A percentile compares a stretch with the other conserved stretches of the same genome.
phyloP scores from a whole-genome alignment of 306 rosid genomes.

The Alnus rubra region DNA sequence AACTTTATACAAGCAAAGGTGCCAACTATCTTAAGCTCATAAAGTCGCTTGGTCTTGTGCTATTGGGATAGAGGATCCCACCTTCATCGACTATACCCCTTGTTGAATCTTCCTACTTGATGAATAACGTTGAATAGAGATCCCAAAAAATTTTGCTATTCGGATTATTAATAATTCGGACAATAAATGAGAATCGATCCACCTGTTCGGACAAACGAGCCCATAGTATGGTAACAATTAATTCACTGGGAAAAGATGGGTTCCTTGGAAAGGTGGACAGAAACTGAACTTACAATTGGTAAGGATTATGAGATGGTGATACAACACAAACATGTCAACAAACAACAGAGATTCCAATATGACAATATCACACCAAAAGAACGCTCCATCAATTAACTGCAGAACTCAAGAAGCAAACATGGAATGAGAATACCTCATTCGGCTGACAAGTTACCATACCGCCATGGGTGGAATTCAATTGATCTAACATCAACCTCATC shows the following conservation, averaged over 20 bases:
- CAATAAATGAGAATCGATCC: too few species aligned
- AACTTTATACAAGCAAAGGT: background rate
- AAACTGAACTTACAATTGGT: conserved; percentile 22
- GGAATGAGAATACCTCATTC: conserved; percentile 41
- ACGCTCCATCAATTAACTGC: conserved; percentile 27
- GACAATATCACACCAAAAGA: conserved; percentile 26
- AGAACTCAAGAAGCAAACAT: conserved; percentile 27
- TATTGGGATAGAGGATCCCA: background rate
- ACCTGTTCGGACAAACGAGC: too few species aligned
- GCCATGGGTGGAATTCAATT: conserved; percentile 85
- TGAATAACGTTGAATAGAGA: background rate
- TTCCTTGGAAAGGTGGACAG: background rate
- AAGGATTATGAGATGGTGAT: conserved; percentile 16
- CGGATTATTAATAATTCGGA: too few species aligned
- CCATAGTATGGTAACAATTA: background rate
- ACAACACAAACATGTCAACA: conserved; percentile 37
- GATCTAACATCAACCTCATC: conserved; percentile 47
- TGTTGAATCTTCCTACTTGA: background rate
- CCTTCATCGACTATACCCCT: background rate
- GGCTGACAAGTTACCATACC: conserved; percentile 54
- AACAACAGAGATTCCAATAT: conserved; percentile 29
- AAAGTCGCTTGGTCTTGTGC: background rate
- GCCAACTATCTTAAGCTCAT: background rate
- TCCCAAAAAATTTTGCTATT: too few species aligned
- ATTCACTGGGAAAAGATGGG: background rate